These are phyloP conservation scores for Aegilops sharonensis DNA, from an alignment of 176 grass and related monocot species.

Conservation along the genomic window DNA sequence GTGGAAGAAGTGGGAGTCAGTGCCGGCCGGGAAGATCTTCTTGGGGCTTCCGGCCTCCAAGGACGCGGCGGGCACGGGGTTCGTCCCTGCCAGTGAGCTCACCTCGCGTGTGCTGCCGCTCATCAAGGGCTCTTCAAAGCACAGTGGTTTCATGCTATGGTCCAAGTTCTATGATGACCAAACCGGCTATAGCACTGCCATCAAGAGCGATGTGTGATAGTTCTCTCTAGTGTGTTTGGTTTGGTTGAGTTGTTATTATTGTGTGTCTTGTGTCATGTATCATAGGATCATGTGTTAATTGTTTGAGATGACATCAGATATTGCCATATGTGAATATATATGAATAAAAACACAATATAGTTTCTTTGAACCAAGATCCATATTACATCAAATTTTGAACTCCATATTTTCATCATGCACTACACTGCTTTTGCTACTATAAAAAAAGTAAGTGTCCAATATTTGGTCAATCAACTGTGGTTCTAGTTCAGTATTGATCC, in stretches of 20 bases:
- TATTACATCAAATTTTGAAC: no score
- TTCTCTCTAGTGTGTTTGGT: neutral
- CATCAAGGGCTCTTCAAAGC: slow-evolving; percentile 44
- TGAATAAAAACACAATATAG: no score
- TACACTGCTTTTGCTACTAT: no score
- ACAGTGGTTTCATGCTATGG: slow-evolving; percentile 72
- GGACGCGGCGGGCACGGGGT: slow-evolving; percentile 35
- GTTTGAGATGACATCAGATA: neutral
- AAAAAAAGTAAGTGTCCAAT: no score
- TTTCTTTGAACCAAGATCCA: no score
- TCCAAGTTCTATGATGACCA: slow-evolving; percentile 56
- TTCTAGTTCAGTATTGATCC: no score
- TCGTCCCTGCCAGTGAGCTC: slow-evolving; percentile 45
- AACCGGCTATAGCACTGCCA: slow-evolving; percentile 39
- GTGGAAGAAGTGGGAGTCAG: slow-evolving; percentile 58
- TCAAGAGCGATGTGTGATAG: slow-evolving; percentile 14
- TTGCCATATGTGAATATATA: no score
- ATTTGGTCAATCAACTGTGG: no score
- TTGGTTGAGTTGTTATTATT: neutral
- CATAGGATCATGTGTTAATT: neutral
- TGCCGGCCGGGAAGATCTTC: slow-evolving; percentile 47
- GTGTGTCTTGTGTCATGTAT: neutral
- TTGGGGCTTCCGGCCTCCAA: slow-evolving; percentile 55
- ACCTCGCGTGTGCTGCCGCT: slow-evolving; percentile 48
- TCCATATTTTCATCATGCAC: no score